Conservation (phyloP, 192 early-diverging fungal species). For the Piromyces sp. region DNA sequence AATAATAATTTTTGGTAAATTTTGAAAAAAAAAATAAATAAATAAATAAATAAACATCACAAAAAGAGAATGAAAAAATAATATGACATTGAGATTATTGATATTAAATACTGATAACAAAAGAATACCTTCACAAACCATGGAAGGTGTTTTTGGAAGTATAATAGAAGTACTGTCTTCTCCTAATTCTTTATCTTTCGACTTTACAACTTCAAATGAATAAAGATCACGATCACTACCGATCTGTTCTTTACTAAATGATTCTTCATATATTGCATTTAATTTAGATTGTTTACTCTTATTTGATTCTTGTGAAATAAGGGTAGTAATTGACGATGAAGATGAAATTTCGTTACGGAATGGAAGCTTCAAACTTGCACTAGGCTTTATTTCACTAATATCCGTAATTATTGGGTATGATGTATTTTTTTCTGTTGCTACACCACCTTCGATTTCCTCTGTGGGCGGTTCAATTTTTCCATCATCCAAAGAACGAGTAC, state of each 20-base stretch:
- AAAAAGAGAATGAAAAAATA: too few relatives aligned
- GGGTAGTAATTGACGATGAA: neutral
- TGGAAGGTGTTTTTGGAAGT: neutral
- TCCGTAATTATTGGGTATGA: neutral
- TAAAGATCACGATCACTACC: neutral
- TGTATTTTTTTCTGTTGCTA: neutral
- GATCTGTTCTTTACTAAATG: neutral
- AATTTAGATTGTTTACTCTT: neutral
- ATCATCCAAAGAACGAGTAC: neutral
- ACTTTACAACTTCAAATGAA: neutral
- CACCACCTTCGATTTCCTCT: neutral
- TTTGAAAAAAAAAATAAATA: too few relatives aligned
- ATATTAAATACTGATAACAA: too few relatives aligned
- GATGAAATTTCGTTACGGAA: neutral
- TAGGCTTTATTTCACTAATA: neutral
- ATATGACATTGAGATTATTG: too few relatives aligned
- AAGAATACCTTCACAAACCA: neutral
- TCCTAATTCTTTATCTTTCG: neutral
- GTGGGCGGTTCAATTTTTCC: neutral
- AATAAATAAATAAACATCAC: too few relatives aligned
- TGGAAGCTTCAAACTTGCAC: neutral
- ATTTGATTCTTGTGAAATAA: neutral
- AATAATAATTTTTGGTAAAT: too few relatives aligned
- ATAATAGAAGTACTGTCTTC: neutral
- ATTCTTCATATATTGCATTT: neutral